Base-by-base conservation (phyloP, 371 early-diverging fungal species). In the Mortierella sp. region DNA sequence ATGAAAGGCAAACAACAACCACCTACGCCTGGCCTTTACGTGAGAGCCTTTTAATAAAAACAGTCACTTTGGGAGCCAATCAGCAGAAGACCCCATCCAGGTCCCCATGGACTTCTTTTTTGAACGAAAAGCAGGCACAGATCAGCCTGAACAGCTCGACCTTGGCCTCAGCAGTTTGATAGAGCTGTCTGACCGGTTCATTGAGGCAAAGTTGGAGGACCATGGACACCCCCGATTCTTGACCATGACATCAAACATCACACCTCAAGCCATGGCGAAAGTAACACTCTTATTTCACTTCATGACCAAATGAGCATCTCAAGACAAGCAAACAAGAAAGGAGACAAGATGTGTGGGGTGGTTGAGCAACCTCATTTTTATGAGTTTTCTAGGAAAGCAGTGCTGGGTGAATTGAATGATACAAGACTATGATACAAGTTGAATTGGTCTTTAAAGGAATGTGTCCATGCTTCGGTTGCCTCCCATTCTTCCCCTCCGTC, bases 361-460 rank as follows among this genome's bases (percentile, higher is more conserved):
- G 77, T 81, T 81, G 81, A 81, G 50, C 77, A 81, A 73, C 77
- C 73, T 72, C 70, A 50, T 72, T 81, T 76, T 69, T 72, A 28
- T 76, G 67, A 21, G 67, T 72, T 72, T 67, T 76, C 70, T 53
- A 55, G 6, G 43, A 46, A 55, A 34, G 6, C n/a, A 3, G 14
- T 10, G 31, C 13, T 16, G 61, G 16, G 26, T 61, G 51, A 75
- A 59, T 44, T 71, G 70, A 43, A 37, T 48, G 21, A 2, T 34
- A 37, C 46, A 72, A 46, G 73, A 81, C 48, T 82, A 82, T 82
- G 78, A 54, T 82, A 78, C 78, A 78, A 82, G 78, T 82, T 82
- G 78, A 78, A 82, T 82, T 82, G 76, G 73, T 73, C 73, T 64
- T 64, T 64, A 64, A 64, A 37, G 11, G 34, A 71, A 46, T 61